Evolutionary conservation across 208 protist genomes (phyloP).

Genomic region (Porcisia deanei): DNA sequence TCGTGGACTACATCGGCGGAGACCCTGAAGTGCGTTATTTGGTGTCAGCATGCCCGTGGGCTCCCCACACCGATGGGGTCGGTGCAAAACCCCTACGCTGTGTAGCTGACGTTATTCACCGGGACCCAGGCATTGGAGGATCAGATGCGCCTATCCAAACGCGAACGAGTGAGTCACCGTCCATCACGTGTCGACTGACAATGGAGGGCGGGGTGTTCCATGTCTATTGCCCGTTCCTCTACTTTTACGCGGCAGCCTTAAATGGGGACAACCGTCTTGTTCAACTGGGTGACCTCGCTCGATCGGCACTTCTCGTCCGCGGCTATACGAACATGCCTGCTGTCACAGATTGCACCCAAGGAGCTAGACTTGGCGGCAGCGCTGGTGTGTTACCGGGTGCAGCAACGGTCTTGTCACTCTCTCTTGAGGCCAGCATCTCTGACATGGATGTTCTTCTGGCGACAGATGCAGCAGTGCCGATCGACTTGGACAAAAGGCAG

Average conservation of each 20-base stretch:
- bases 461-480: constrained; percentile 23
- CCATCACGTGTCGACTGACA: constrained; percentile 4
- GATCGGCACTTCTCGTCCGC: constrained; percentile 18
- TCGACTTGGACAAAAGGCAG: constrained; percentile 14
- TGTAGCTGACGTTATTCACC: constrained; percentile 5
- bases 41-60: constrained; percentile 18
- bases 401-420: not conserved
- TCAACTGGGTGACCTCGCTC: constrained; percentile 12
- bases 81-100: constrained; percentile 8
- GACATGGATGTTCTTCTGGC: constrained; percentile 27
- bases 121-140: not conserved
- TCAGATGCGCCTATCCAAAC: no score
- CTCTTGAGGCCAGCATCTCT: constrained; percentile 7
- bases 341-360: not conserved
- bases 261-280: constrained; percentile 11
- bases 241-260: constrained; percentile 9
- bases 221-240: constrained; percentile 30
- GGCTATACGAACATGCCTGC: constrained; percentile 10
- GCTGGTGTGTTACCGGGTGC: not conserved
- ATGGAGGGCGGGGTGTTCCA: constrained; percentile 25
- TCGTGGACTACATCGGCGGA: constrained; percentile 21
- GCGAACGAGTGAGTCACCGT: not conserved
- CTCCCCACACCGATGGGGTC: not conserved
- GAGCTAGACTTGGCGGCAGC: not conserved
- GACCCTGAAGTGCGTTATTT: constrained; percentile 21